Percentiles rank a stretch among this genome's conserved stretches.
Conservation (phyloP, 495 filamentous ascomycete species). For the Xylaria palmicola region DNA sequence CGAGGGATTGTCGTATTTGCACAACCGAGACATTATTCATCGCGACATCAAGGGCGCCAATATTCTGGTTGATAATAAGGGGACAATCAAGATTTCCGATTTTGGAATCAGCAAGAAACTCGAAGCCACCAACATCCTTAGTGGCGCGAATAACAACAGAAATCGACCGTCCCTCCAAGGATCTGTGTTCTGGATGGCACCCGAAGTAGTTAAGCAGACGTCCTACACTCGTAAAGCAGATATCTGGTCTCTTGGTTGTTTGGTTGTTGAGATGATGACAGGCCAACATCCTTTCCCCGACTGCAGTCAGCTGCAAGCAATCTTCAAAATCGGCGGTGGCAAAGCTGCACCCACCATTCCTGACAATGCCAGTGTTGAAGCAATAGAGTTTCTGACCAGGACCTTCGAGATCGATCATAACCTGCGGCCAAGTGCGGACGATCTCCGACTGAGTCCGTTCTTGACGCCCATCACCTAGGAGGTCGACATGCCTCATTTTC, state of each 20-base stretch:
- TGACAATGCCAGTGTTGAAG: conserved; percentile 79
- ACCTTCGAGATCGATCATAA: conserved; percentile 97
- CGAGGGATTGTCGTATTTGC: conserved; percentile 89
- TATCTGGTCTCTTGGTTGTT: conserved; percentile 95
- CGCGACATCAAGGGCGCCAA: conserved; percentile 99
- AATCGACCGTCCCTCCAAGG: conserved; percentile 92
- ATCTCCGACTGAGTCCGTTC: conserved; percentile 79
- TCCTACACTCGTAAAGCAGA: conserved; percentile 99
- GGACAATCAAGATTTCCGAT: conserved; percentile 98
- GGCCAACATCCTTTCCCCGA: conserved; percentile 95
- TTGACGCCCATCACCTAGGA: conserved; percentile 59
- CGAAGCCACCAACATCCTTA: conserved; percentile 67
- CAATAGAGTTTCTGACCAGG: conserved; percentile 77
- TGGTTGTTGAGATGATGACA: conserved; percentile 99
- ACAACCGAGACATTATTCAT: conserved; percentile 94
- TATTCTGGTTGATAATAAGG: conserved; percentile 98
- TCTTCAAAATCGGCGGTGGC: conserved; percentile 93
- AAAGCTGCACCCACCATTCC: conserved; percentile 89
- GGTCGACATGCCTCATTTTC: conserved; percentile 18
- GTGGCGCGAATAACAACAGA: conserved; percentile 56
- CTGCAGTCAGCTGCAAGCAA: conserved; percentile 94
- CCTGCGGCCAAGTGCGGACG: conserved; percentile 85
- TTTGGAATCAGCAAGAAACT: conserved; percentile 99
- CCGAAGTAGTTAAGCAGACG: conserved; percentile 96
- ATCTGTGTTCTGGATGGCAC: conserved; percentile 99